Evolutionary conservation across 345 rosid genomes (phyloP), one percentile per base, ranked within the genome.

Genomic region (Erysimum cheiranthoides): DNA sequence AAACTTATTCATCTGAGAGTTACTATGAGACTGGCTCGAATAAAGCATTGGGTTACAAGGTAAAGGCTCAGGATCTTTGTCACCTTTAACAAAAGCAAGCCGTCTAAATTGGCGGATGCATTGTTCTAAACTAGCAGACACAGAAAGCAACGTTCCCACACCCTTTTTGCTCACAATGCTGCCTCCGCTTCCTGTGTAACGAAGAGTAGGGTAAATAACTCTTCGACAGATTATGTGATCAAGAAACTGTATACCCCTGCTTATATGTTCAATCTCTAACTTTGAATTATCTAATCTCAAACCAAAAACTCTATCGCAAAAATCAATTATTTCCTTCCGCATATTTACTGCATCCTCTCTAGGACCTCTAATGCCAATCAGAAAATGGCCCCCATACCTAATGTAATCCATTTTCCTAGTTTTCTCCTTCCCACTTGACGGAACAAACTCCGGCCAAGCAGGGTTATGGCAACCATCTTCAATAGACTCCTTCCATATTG

Each of bases 361-460:
- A 43, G 97, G 93, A 75, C 97, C 99, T 68, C 98, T 84, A 77
- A 95, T 80, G 28, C 99, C 98, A 42, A 92, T 86, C 86, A 95
- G 78, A 77, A 95, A 88, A 86, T 95, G 93, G 25, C 94, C 91
- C 2, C 94, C 99, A 53, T 88, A 81, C 75, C 99, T 83, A 73
- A 95, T 76, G 70, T 90, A 95, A 80, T 90, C 98, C 98, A 95
- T 92, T 74, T 88, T 95, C 83, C 96, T 79, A 0, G 98, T 92
- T 81, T 89, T 95, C 85, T 89, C 94, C n/a, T 76, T 84, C 74
- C 96, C 98, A 68, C 96, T 89, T 0, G 89, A 83, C 0, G 99
- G 99, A 79, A 95, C 99, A 82, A 95, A 92, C 88, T 95, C 98
- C 0, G 97, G 99, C 99, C 99, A 95, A 8, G 97, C 83, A n/a